Percentiles rank a stretch among this genome's conserved stretches.
phyloP scores from a whole-genome alignment of 169 alveolate genomes.

The Cryptosporidium viatorum region DNA sequence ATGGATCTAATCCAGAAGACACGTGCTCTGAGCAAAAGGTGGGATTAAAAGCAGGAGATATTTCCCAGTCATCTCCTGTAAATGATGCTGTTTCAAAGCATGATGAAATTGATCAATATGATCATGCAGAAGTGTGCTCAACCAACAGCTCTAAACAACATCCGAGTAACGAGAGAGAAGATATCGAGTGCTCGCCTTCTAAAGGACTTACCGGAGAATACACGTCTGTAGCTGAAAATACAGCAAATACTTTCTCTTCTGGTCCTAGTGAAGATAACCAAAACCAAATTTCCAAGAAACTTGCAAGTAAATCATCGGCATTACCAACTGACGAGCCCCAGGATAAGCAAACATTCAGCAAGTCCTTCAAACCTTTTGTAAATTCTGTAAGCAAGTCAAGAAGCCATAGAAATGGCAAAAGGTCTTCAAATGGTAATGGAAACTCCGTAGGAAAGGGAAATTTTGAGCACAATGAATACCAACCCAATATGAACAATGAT shows the following conservation, averaged over 20 bases:
- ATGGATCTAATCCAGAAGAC: background rate
- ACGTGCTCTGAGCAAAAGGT: background rate
- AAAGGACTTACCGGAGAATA: no score
- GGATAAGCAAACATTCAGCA: background rate
- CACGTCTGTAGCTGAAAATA: background rate
- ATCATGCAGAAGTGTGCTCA: background rate
- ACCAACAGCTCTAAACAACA: background rate
- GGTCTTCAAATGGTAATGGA: constrained; percentile 9
- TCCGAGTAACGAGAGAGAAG: background rate
- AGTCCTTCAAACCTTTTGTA: background rate
- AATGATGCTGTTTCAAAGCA: background rate
- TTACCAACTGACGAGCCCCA: background rate
- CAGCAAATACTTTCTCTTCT: background rate
- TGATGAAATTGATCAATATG: background rate
- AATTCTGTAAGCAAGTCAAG: background rate
- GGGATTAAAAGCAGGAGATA: background rate
- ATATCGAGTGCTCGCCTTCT: background rate
- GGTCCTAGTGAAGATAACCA: background rate
- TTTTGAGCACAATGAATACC: background rate
- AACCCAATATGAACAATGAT: background rate
- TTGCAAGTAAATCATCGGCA: background rate
- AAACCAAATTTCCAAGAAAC: background rate
- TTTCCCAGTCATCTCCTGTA: background rate
- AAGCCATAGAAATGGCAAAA: background rate
- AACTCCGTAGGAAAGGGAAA: background rate